phyloP scores from a whole-genome alignment of 192 early-diverging fungal genomes.

The Podila epigama region DNA sequence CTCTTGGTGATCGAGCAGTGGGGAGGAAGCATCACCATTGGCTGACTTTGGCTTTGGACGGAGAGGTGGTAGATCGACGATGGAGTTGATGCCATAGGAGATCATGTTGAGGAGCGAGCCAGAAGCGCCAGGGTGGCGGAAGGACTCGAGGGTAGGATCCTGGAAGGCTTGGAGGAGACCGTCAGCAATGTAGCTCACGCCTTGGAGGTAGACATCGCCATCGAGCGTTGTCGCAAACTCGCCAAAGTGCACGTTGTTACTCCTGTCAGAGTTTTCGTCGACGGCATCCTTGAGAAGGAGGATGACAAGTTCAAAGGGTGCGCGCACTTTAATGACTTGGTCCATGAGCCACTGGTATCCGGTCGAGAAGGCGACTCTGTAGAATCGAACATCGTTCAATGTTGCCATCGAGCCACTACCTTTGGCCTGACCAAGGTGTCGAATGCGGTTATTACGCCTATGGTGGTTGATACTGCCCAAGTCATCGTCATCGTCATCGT shows the following conservation, averaged over 20 bases:
- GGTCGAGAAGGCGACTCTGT: conserved; percentile 36
- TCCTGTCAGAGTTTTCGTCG: conserved; percentile 39
- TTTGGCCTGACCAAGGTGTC: too few relatives aligned
- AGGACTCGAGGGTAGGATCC: conserved; percentile 35
- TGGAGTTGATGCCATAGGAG: conserved; percentile 41
- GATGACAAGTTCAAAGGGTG: conserved; percentile 44
- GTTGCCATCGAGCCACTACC: conserved; percentile 18
- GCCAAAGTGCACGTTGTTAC: conserved; percentile 39
- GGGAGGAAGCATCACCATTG: conserved; percentile 5
- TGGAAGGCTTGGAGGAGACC: conserved; percentile 46
- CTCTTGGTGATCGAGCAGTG: conserved; percentile 37
- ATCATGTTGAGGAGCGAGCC: conserved; percentile 49
- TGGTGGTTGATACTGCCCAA: too few relatives aligned
- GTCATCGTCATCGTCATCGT: conserved; percentile 16
- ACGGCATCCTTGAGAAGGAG: conserved; percentile 46
- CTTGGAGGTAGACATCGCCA: conserved; percentile 31
- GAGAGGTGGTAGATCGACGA: conserved; percentile 38
- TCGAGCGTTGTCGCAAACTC: conserved; percentile 32
- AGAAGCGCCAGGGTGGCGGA: conserved; percentile 44
- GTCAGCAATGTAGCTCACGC: conserved; percentile 37
- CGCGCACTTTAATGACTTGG: conserved; percentile 45
- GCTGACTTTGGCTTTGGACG: conserved; percentile 17
- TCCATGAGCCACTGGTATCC: conserved; percentile 47
- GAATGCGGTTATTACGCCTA: too few relatives aligned
- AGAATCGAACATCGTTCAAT: conserved; percentile 33